Evolutionary conservation across 331 rosid genomes (phyloP), one percentile per base, ranked within the genome.

Genomic region (Rhamnella rubrinervis): DNA sequence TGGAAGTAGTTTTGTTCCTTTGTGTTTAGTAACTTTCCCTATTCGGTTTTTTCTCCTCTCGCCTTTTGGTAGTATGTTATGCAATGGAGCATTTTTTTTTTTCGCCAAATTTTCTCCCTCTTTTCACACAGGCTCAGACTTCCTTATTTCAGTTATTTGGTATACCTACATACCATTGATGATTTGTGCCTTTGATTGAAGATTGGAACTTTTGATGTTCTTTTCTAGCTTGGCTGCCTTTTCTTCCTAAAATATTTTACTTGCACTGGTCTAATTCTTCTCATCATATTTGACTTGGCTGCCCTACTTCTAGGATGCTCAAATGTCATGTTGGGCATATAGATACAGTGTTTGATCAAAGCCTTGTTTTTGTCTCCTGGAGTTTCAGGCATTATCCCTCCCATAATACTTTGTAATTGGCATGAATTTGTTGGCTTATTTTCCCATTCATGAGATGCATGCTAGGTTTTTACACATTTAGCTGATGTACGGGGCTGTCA

Each of bases 401-500:
- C 6, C 3, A 65, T 59, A 6, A 6, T 31, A 17, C 58, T 47
- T 53, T 51, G 51, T 37, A 37, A 59, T 52, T 49, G 67, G 57
- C 66, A 9, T 73, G n/a, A 20, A 25, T 49, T 18, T 74, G 35
- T 66, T 60, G 46, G 31, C 68, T 53, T 31, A 19, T 38, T 65
- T 70, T 52, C 23, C 20, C 39, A 52, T 59, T 28, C 4, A 40
- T 16, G 17, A 17, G 35, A 55, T 75, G 55, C 39, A n/a, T 55
- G 8, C 28, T 44, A 56, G 63, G 25, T 23, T 10, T 17, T 69
- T 21, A 6, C 60, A 46, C 19, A 44, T 38, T 74, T 67, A 58
- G 64, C 55, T 64, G 53, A 75, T 76, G 41, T 68, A 63, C 49
- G 63, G 58, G 53, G 65, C 63, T 81, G 71, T 73, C 72, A 28